Percentiles rank a stretch among this genome's conserved stretches.
These are phyloP conservation scores for Pinus tabuliformis DNA, from an alignment of 75 land plant species.

Conservation along the genomic window DNA sequence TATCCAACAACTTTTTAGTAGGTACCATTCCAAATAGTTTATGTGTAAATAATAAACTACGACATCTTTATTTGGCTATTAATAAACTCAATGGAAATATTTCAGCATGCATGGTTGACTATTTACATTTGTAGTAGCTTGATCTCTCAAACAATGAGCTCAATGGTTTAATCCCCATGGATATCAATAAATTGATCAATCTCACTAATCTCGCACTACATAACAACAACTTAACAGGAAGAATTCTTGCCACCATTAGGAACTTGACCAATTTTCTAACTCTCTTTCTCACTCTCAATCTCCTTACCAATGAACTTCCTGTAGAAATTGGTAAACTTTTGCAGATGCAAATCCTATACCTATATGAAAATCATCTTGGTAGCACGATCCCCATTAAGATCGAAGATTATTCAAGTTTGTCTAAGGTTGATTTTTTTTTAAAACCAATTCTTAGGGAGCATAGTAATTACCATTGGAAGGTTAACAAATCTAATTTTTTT, in stretches of 20 bases:
- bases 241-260: slow-evolving; percentile 61
- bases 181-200: slow-evolving; percentile 27
- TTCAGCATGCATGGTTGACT: slow-evolving; percentile 35
- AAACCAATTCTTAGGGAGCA: slow-evolving; percentile 56
- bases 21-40: slow-evolving; percentile 38
- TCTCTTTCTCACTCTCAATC: slow-evolving; percentile 48
- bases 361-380: slow-evolving; percentile 67
- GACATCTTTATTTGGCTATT: slow-evolving; percentile 29
- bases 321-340: slow-evolving; percentile 46
- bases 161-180: slow-evolving; percentile 38
- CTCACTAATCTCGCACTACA: slow-evolving; percentile 53
- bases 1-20: slow-evolving; percentile 41
- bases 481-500: slow-evolving; percentile 51
- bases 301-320: slow-evolving; percentile 60
- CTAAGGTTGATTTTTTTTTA: slow-evolving; percentile 56
- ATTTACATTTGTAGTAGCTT: slow-evolving; percentile 34
- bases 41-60: slow-evolving; percentile 32
- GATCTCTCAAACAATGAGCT: slow-evolving; percentile 62
- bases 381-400: slow-evolving; percentile 60
- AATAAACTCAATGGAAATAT: slow-evolving; percentile 50
- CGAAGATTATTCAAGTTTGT: slow-evolving; percentile 51
- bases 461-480: slow-evolving; percentile 57
- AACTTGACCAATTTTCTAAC: slow-evolving; percentile 50
- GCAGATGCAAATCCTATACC: slow-evolving; percentile 37
- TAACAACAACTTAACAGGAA: slow-evolving; percentile 65